Conservation (phyloP, 2,329 filamentous ascomycete species). For the Talaromyces atroroseus region DNA sequence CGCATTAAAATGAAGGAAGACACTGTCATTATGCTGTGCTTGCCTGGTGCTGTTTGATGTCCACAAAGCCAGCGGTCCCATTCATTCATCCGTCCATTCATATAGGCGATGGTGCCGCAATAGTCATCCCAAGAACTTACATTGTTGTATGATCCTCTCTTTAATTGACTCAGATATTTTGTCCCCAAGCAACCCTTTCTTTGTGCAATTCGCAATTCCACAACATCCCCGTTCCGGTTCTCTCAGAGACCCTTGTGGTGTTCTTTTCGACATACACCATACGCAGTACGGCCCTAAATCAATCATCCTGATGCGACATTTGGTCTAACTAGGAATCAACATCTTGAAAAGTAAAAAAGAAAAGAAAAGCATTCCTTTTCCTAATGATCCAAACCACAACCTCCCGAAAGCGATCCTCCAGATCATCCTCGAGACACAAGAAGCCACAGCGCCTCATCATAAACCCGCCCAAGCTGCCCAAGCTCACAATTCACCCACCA, state of each 20-base stretch:
- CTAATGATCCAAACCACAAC: constrained; percentile 7
- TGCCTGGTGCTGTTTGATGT: neutral
- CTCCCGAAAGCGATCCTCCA: constrained; percentile 7
- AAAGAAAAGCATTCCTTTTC: no score
- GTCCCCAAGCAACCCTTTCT: neutral
- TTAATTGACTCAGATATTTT: constrained; percentile 7
- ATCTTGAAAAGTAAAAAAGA: no score
- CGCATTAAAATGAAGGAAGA: neutral
- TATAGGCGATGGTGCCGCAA: neutral
- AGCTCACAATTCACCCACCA: constrained; percentile 9
- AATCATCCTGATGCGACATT: neutral
- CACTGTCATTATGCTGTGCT: neutral
- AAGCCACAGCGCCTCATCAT: constrained; percentile 3
- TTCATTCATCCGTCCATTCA: neutral
- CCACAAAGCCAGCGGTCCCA: neutral
- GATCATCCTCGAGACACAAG: constrained; percentile 8
- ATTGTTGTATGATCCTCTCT: neutral
- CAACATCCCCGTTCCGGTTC: neutral
- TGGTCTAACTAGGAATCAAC: neutral
- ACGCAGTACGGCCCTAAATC: neutral
- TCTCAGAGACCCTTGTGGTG: neutral
- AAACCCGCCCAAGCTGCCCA: constrained; percentile 2
- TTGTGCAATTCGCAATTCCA: neutral
- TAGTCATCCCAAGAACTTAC: neutral
- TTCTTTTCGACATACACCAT: neutral